Percentiles rank a stretch among this genome's conserved stretches.
These are phyloP conservation scores for Megacollybia marginata DNA, from an alignment of 768 basidiomycete species.

Conservation along the genomic window DNA sequence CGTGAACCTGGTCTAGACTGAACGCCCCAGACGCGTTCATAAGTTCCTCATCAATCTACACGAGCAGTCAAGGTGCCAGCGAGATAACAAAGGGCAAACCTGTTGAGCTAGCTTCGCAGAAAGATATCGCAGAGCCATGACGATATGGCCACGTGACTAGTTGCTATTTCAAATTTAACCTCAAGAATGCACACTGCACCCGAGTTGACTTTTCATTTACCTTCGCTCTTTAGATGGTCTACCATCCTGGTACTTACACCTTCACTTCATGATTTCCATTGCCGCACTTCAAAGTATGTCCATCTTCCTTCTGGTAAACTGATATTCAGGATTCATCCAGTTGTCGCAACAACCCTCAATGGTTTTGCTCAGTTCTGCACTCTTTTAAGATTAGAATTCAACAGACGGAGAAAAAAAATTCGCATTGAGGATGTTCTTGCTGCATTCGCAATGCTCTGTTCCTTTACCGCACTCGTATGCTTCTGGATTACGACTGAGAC, in stretches of 20 bases:
- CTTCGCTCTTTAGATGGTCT: not conserved
- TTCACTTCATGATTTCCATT: not conserved
- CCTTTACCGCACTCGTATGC: slow-evolving; percentile 1
- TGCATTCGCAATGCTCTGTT: not conserved
- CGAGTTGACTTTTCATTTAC: not conserved
- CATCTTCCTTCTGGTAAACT: not conserved
- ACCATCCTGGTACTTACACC: too few species aligned
- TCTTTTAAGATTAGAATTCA: not conserved
- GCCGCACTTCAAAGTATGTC: not conserved
- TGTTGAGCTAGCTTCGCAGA: slow-evolving; percentile 73
- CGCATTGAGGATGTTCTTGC: slow-evolving; percentile 5
- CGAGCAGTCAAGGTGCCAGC: not conserved
- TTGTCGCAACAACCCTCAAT: slow-evolving; percentile 2
- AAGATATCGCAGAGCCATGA: slow-evolving; percentile 57
- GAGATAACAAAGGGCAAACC: slow-evolving; percentile 26
- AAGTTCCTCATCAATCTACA: slow-evolving; percentile 87
- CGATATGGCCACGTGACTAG: slow-evolving; percentile 1
- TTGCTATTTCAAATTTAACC: not conserved
- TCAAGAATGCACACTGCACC: not conserved
- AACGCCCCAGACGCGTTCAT: slow-evolving; percentile 88
- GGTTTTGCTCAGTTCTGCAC: slow-evolving; percentile 4
- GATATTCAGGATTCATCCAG: not conserved
- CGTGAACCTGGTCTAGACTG: slow-evolving; percentile 82
- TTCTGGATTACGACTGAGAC: slow-evolving; percentile 3
- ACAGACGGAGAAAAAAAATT: not conserved